These are phyloP conservation scores for Wickerhamomyces bisporus DNA, from an alignment of 805 yeast genomes.

Conservation along the genomic window DNA sequence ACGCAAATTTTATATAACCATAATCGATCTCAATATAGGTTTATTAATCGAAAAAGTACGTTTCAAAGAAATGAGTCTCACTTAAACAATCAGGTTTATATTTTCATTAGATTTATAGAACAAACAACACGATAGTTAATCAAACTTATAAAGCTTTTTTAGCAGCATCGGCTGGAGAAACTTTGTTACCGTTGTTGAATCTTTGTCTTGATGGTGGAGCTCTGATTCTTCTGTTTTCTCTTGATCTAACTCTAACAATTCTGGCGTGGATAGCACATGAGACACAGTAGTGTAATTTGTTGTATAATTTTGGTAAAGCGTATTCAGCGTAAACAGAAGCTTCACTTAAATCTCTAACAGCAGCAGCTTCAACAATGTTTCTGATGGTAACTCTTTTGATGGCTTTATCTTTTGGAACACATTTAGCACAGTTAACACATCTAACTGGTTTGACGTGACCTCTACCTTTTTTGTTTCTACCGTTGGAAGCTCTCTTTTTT, in stretches of 20 bases:
- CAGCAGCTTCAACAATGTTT: constrained; percentile 99
- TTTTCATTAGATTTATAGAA: constrained; percentile 1
- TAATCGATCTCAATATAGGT: too few species aligned
- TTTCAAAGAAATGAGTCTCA: too few species aligned
- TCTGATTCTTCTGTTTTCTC: constrained; percentile 98
- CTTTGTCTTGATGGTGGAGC: constrained; percentile 99
- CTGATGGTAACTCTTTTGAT: constrained; percentile 99
- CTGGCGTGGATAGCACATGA: constrained; percentile 99
- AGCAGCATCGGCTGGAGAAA: constrained; percentile 97
- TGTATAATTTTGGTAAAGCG: constrained; percentile 99
- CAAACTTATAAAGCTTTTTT: constrained; percentile 65
- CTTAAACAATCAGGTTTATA: too few species aligned
- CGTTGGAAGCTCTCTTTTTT: constrained; percentile 99
- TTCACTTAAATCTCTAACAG: constrained; percentile 99
- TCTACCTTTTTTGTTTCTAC: constrained; percentile 99
- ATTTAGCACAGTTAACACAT: constrained; percentile 99
- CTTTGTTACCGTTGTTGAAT: constrained; percentile 94
- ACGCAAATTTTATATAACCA: too few species aligned
- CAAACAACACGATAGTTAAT: neutral
- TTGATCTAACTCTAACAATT: constrained; percentile 99
- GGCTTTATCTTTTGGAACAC: constrained; percentile 99
- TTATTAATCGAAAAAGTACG: too few species aligned
- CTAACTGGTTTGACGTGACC: constrained; percentile 99
- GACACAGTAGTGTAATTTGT: constrained; percentile 99
- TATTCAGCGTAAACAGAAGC: constrained; percentile 99